Conservation (phyloP, 2,329 filamentous ascomycete species). For the Penicillium sp. region DNA sequence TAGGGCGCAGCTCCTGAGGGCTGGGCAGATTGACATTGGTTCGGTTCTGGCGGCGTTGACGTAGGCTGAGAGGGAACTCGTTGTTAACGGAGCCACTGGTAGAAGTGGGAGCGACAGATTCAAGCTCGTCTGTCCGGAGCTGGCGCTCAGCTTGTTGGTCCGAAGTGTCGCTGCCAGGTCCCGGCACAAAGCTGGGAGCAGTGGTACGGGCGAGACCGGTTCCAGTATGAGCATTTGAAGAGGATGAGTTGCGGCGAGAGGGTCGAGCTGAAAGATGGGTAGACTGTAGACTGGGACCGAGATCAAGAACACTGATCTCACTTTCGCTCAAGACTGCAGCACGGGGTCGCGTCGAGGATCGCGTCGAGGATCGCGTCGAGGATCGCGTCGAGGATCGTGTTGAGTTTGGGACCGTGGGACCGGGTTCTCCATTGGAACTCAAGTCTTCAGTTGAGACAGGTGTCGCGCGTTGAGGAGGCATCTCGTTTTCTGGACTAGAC, state of each 20-base stretch:
- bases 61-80: neutral
- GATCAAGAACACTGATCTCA: conserved; percentile 30
- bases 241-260: neutral
- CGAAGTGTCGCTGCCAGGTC: neutral
- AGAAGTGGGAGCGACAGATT: conserved; percentile 14
- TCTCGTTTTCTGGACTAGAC: neutral
- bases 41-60: conserved; percentile 6
- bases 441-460: neutral
- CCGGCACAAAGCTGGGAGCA: neutral
- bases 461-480: neutral
- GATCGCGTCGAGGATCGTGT: neutral
- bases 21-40: neutral
- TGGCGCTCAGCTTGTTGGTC: neutral
- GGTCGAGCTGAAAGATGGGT: neutral
- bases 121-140: neutral
- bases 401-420: neutral
- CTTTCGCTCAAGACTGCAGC: conserved; percentile 20
- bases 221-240: neutral
- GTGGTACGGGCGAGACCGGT: neutral
- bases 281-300: conserved; percentile 20
- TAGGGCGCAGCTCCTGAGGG: neutral
- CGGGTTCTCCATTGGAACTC: neutral
- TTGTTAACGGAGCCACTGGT: conserved; percentile 8
- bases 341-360: neutral
- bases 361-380: neutral